Percentiles rank a stretch among this genome's conserved stretches.
Evolutionary conservation across 2,329 filamentous ascomycete genomes (phyloP).

Genomic region (Ilyonectria mors-panacis): DNA sequence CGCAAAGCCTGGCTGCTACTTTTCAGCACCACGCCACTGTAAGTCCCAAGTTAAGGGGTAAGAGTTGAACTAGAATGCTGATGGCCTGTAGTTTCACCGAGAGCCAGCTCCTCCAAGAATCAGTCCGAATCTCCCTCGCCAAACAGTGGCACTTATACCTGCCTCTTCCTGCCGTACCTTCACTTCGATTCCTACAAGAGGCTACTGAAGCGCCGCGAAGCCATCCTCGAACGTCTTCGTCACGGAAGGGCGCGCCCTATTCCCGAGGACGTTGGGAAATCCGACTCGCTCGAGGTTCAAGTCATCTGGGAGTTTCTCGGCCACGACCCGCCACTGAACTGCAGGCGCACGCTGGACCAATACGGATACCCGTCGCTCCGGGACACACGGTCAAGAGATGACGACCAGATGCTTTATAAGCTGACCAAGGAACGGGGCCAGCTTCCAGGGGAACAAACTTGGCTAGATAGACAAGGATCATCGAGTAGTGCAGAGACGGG

Average conservation of each 20-base stretch:
- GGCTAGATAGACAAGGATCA: constrained; percentile 50
- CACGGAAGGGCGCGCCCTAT: constrained; percentile 71
- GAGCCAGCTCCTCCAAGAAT: constrained; percentile 48
- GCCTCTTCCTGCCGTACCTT: constrained; percentile 71
- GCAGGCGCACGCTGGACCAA: constrained; percentile 74
- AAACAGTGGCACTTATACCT: constrained; percentile 58
- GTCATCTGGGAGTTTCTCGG: constrained; percentile 76
- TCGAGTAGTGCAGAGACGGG: constrained; percentile 47
- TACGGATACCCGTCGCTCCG: constrained; percentile 74
- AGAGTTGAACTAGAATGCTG: not conserved
- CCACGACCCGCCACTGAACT: constrained; percentile 73
- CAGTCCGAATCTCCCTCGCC: constrained; percentile 50
- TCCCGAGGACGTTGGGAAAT: constrained; percentile 66
- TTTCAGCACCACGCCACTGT: constrained; percentile 57
- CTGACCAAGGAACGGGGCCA: constrained; percentile 66
- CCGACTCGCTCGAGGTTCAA: constrained; percentile 70
- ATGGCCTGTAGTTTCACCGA: constrained; percentile 53
- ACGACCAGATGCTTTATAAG: constrained; percentile 79
- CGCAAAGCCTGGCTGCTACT: constrained; percentile 64
- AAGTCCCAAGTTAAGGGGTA: constrained; percentile 15
- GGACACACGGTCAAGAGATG: constrained; percentile 73
- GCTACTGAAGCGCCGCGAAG: constrained; percentile 68
- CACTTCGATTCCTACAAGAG: constrained; percentile 76
- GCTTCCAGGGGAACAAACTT: constrained; percentile 38
- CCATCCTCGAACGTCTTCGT: constrained; percentile 66